phyloP scores from a whole-genome alignment of 768 basidiomycete genomes.

The Trametes gibbosa region DNA sequence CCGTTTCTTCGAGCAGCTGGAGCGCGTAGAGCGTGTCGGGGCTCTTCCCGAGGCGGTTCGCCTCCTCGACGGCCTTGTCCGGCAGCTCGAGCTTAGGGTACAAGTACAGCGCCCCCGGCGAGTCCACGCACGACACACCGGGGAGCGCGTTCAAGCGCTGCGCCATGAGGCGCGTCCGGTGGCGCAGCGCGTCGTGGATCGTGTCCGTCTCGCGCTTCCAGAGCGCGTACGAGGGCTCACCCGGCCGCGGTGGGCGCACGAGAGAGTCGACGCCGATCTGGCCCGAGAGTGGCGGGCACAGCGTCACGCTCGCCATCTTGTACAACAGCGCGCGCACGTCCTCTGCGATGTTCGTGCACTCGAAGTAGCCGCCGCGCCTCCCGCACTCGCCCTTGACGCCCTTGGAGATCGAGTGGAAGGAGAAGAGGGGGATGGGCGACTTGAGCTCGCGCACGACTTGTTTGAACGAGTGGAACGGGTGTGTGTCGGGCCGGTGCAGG shows the following conservation, averaged over 20 bases:
- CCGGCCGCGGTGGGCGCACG: constrained; percentile 83
- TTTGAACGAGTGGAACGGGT: constrained; percentile 93
- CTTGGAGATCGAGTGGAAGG: constrained; percentile 98
- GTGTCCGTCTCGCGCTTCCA: constrained; percentile 83
- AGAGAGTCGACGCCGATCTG: constrained; percentile 89
- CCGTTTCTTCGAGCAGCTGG: constrained; percentile 79
- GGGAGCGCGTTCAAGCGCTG: constrained; percentile 75
- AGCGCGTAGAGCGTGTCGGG: constrained; percentile 91
- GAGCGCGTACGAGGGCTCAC: constrained; percentile 69
- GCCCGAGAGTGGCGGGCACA: constrained; percentile 88
- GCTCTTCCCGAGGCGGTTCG: constrained; percentile 65
- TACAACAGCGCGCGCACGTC: constrained; percentile 86
- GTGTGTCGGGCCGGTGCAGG: constrained; percentile 63
- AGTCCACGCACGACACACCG: constrained; percentile 88
- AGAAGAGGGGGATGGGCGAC: constrained; percentile 81
- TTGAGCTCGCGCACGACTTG: constrained; percentile 67
- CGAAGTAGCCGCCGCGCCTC: constrained; percentile 95
- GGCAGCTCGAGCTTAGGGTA: constrained; percentile 83
- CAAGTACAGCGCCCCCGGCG: constrained; percentile 91
- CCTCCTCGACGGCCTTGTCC: constrained; percentile 67
- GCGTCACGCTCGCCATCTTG: constrained; percentile 90
- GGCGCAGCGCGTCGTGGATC: constrained; percentile 72
- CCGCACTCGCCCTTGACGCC: constrained; percentile 97
- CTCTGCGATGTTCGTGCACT: constrained; percentile 76
- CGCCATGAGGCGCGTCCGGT: constrained; percentile 72